Conservation (phyloP, 805 yeast species). For the Spencermartinsiella europaea region DNA sequence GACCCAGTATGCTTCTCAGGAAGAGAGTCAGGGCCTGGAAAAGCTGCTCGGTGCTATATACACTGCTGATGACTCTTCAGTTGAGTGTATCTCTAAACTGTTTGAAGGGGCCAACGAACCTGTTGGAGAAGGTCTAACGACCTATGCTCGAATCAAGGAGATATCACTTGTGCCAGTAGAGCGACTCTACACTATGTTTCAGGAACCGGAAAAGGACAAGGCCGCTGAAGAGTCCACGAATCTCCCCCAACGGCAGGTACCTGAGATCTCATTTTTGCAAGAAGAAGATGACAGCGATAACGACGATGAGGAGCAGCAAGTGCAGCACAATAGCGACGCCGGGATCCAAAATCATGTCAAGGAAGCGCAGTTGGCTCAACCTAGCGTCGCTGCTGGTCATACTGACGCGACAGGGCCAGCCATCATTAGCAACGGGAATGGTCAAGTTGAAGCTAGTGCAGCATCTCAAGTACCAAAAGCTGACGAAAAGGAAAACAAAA, state of each 20-base stretch:
- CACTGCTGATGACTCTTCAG: conserved; percentile 30
- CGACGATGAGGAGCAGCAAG: background rate
- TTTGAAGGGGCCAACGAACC: conserved; percentile 24
- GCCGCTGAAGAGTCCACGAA: background rate
- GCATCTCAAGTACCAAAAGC: background rate
- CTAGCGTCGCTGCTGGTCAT: background rate
- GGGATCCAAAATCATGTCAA: background rate
- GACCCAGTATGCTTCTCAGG: conserved; percentile 15
- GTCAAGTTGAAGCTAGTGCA: background rate
- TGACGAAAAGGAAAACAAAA: background rate
- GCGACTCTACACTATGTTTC: conserved; percentile 9
- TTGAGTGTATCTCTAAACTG: conserved; percentile 29
- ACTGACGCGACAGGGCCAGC: background rate
- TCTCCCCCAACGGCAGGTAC: background rate
- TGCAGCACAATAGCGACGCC: background rate
- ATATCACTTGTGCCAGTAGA: conserved; percentile 15
- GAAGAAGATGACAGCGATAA: conserved; percentile 17
- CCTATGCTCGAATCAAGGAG: conserved; percentile 16
- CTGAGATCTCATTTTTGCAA: conserved; percentile 19
- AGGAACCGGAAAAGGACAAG: conserved; percentile 1
- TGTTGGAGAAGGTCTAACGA: conserved; percentile 21
- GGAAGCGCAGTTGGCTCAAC: background rate
- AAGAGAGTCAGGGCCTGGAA: conserved; percentile 29
- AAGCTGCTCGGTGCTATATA: conserved; percentile 28
- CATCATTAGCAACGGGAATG: background rate